A percentile compares a stretch with the other conserved stretches of the same genome.
These are phyloP conservation scores for Diaporthe humulicola DNA, from an alignment of 2,329 filamentous ascomycete genomes.

Conservation along the genomic window DNA sequence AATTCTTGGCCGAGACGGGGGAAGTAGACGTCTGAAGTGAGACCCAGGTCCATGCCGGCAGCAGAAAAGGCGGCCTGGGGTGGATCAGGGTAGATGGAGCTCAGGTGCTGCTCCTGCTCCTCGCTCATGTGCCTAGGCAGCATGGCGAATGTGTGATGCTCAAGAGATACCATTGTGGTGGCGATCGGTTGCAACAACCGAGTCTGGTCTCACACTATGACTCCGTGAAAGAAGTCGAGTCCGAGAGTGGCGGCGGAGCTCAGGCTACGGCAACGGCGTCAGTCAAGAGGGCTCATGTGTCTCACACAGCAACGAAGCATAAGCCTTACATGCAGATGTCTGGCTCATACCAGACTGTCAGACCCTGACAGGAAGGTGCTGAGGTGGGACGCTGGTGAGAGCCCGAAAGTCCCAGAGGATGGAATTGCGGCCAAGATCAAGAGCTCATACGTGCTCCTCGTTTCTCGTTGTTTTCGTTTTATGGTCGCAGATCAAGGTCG, in stretches of 20 bases:
- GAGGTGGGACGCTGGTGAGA: slow-evolving; percentile 13
- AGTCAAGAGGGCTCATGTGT: slow-evolving; percentile 27
- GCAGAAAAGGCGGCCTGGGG: slow-evolving; percentile 56
- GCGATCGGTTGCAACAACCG: not conserved
- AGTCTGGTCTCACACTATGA: slow-evolving; percentile 8
- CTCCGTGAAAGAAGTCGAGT: not conserved
- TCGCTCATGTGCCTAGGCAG: slow-evolving; percentile 43
- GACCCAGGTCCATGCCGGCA: slow-evolving; percentile 61
- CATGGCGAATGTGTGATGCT: slow-evolving; percentile 47
- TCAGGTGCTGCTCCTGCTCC: slow-evolving; percentile 56
- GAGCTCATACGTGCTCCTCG: slow-evolving; percentile 4
- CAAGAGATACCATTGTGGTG: slow-evolving; percentile 44
- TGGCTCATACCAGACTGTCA: slow-evolving; percentile 36
- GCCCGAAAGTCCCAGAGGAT: not conserved
- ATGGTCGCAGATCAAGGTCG: not conserved
- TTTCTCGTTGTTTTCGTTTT: not conserved
- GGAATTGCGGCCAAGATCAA: not conserved
- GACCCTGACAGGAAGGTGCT: not conserved
- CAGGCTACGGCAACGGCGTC: slow-evolving; percentile 26
- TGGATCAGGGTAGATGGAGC: slow-evolving; percentile 60
- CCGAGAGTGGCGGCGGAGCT: slow-evolving; percentile 24
- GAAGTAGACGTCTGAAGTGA: slow-evolving; percentile 62
- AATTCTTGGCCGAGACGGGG: slow-evolving; percentile 55
- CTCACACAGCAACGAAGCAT: slow-evolving; percentile 2
- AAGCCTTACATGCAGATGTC: slow-evolving; percentile 36